Conservation (phyloP, 2,329 filamentous ascomycete genomes). For the Teratosphaeria nubilosa region DNA sequence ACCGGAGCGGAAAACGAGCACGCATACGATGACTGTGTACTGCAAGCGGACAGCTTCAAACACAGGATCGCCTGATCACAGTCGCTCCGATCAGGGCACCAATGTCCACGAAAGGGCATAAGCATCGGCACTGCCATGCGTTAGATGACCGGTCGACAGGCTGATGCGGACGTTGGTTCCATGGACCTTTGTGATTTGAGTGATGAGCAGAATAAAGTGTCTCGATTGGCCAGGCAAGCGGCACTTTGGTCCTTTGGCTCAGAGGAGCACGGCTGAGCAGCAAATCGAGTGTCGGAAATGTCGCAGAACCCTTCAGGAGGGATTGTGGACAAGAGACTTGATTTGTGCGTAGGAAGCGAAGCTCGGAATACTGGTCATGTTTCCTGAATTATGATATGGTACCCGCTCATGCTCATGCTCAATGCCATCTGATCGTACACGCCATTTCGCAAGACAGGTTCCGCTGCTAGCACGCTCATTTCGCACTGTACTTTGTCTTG, state of each 20-base stretch:
- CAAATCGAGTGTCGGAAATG: not conserved
- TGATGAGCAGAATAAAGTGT: no score
- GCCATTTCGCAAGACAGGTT: not conserved
- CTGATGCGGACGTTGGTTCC: no score
- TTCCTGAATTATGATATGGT: not conserved
- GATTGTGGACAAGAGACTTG: not conserved
- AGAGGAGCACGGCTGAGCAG: not conserved
- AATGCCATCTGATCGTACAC: not conserved
- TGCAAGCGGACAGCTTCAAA: no score
- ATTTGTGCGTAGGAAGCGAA: not conserved
- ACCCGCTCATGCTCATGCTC: not conserved
- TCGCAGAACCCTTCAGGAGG: not conserved
- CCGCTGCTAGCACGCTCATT: slow-evolving; percentile 9
- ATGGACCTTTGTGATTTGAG: no score
- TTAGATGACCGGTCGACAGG: no score
- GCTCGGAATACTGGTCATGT: not conserved
- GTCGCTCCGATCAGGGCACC: no score
- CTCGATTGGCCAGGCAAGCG: no score
- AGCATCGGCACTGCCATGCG: no score
- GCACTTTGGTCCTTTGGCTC: not conserved
- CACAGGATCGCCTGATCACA: no score
- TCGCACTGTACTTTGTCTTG: slow-evolving; percentile 28
- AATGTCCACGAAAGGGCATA: no score
- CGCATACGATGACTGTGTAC: no score
- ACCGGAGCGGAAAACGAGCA: no score